Conservation (phyloP, 257 asterid genomes). For the Haberlea rhodopensis region DNA sequence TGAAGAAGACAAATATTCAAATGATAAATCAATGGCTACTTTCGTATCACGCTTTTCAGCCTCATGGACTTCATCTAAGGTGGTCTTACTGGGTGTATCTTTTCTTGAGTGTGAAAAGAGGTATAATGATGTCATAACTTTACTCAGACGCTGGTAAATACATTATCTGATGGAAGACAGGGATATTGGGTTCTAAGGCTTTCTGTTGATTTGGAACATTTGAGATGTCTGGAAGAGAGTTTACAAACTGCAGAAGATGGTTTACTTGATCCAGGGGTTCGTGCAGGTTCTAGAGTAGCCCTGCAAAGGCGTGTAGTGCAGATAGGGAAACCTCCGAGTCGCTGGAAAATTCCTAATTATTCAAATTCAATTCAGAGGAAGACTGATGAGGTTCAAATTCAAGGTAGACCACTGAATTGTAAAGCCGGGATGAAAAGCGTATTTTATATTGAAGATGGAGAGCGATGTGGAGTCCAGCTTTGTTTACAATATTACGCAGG, state of each 20-base stretch:
- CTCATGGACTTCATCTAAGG: no score
- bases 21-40: no score
- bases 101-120: no score
- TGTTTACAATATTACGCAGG: constrained; percentile 88
- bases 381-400: constrained; percentile 75
- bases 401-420: constrained; percentile 78
- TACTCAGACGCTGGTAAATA: constrained; percentile 57
- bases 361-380: constrained; percentile 59
- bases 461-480: constrained; percentile 80
- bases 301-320: constrained; percentile 77
- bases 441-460: constrained; percentile 84
- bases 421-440: constrained; percentile 69
- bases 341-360: constrained; percentile 81
- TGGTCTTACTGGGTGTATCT: no score
- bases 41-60: no score
- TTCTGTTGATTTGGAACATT: no score
- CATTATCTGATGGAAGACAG: constrained; percentile 72
- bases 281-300: constrained; percentile 86
- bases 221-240: no score
- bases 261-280: constrained; percentile 81
- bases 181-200: no score
- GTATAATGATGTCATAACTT: no score
- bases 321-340: constrained; percentile 94
- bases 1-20: no score
- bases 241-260: constrained; percentile 86